Base-by-base conservation (phyloP, 1,284 basidiomycete species). In the Cryptococcus sp. region DNA sequence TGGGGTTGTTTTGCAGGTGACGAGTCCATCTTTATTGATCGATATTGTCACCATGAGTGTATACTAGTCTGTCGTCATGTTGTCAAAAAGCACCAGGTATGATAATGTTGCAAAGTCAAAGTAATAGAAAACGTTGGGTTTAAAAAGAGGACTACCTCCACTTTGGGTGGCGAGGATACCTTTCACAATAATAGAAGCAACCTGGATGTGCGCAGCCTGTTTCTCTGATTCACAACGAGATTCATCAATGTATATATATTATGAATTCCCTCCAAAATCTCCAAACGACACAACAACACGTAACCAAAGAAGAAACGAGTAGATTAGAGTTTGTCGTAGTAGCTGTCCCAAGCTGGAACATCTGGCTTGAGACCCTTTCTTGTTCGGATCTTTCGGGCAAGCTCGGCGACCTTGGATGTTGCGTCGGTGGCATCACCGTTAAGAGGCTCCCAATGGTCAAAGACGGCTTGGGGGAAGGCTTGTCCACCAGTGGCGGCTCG, bases 401-500 rank as follows among this genome's bases (percentile, higher is more conserved):
- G 79, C 55, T 88, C 86, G 80, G 10, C 4, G 41, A 52, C 45
- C 45, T 48, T 56, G 45, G 35, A 41, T 34, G 31, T 42, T 34
- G 14, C 67, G 59, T 75, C 72, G 36, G 65, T 61, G 36, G 65
- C 68, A 41, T 65, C 66, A 55, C 92, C 92, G 76, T 80, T 82
- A 85, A 64, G 69, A 61, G 43, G 66, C 63, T 73, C 74, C 52
- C 58, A 93, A 78, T 92, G 90, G 78, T 96, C 92, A 76, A 98
- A 91, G 73, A 98, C 94, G 68, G 80, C 79, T 79, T 98, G 95
- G 58, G 94, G 94, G 92, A 98, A 98, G 66, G 95, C 96, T 82
- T 98, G 96, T 58, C 95, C 95, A 76, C 84, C 85, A 50, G 95
- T 99, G 59, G 89, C 87, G 73, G 87, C 85, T 72, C 96, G 89